A percentile compares a stretch with the other conserved stretches of the same genome.
phyloP scores from a whole-genome alignment of 2,329 filamentous ascomycete genomes.

The Emericellopsis atlantica region DNA sequence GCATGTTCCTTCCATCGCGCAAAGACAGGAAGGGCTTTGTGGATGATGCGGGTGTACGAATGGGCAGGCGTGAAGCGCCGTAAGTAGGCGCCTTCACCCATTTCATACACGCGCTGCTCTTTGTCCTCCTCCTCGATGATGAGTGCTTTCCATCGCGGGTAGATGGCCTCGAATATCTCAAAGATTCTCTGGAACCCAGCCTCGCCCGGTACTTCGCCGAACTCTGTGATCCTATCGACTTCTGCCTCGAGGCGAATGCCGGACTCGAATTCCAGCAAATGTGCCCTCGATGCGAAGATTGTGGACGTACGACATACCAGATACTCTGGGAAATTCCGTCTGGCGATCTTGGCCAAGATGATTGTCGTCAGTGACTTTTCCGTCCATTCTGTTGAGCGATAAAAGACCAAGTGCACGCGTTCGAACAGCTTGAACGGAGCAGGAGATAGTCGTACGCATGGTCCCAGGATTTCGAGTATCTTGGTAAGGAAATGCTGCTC shows the following conservation, averaged over 20 bases:
- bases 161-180: conserved; percentile 58
- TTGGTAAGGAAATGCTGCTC: conserved; percentile 65
- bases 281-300: conserved; percentile 67
- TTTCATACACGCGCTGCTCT: conserved; percentile 65
- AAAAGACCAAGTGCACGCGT: conserved; percentile 89
- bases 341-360: conserved; percentile 81
- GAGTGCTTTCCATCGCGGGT: conserved; percentile 68
- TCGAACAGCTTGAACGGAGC: conserved; percentile 73
- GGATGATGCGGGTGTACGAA: conserved; percentile 84
- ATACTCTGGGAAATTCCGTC: conserved; percentile 78
- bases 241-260: conserved; percentile 70
- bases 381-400: conserved; percentile 91
- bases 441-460: conserved; percentile 71
- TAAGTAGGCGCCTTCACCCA: conserved; percentile 77
- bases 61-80: conserved; percentile 83
- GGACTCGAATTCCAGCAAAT: conserved; percentile 80
- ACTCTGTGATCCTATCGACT: conserved; percentile 73
- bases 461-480: conserved; percentile 64
- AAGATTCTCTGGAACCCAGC: conserved; percentile 56
- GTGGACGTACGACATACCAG: conserved; percentile 81
- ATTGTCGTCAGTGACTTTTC: conserved; percentile 94
- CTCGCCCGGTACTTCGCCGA: conserved; percentile 55
- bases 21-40: conserved; percentile 71
- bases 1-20: conserved; percentile 72
- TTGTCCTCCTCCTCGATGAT: conserved; percentile 65